phyloP scores from a whole-genome alignment of 2,329 filamentous ascomycete genomes.

The Neofusicoccum parvum region DNA sequence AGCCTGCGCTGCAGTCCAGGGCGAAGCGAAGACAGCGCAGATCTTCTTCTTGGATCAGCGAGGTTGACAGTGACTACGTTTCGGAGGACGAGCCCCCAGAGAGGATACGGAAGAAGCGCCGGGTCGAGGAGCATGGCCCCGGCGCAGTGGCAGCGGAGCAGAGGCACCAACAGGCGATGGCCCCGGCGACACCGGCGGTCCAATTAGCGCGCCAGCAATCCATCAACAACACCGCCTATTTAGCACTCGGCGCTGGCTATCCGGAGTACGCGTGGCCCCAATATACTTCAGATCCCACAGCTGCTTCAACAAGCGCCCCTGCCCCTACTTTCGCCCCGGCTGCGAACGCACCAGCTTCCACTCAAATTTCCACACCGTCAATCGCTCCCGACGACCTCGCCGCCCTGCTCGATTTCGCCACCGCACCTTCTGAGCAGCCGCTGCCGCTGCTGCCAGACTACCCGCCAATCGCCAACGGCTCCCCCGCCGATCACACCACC shows the following conservation, averaged over 20 bases:
- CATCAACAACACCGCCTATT: background rate
- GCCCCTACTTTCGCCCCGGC: background rate
- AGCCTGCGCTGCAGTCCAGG: background rate
- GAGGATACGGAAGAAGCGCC: background rate
- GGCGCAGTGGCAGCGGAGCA: background rate
- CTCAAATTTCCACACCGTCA: too few species aligned
- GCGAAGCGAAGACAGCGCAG: background rate
- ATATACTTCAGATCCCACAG: background rate
- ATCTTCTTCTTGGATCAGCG: background rate
- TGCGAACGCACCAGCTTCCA: background rate
- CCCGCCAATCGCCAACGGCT: background rate
- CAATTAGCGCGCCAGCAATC: background rate
- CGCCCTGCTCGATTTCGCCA: background rate
- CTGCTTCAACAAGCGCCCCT: background rate
- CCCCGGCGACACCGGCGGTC: background rate
- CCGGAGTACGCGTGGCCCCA: slow-evolving; percentile 8
- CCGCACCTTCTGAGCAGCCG: background rate
- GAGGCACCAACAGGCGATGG: background rate
- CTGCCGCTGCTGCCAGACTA: background rate
- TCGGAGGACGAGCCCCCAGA: background rate
- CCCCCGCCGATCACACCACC: too few species aligned
- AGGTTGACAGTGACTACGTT: background rate
- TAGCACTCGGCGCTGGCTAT: background rate
- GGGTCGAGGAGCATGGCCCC: background rate
- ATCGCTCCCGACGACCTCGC: background rate